A percentile compares a stretch with the other conserved stretches of the same genome.
Evolutionary conservation across 345 rosid species (phyloP).

Genomic region (Euphorbia tirucalli): DNA sequence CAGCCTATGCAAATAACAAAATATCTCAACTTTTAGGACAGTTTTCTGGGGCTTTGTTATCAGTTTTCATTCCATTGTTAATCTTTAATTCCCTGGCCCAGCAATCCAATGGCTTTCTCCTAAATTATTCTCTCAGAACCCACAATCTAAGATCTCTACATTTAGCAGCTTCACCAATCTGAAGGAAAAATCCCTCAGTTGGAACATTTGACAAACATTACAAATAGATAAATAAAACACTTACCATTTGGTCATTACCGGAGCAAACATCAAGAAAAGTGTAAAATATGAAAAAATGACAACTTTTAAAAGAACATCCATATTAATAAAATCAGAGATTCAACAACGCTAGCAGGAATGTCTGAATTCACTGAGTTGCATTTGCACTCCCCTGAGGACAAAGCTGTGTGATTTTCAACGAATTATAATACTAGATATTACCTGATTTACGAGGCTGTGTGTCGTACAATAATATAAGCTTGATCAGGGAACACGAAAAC

Average conservation of each 20-base stretch:
- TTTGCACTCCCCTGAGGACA: too few relatives aligned
- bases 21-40: not conserved
- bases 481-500: not conserved
- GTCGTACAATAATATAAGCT: not conserved
- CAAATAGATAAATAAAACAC: too few relatives aligned
- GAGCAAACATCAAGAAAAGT: too few relatives aligned
- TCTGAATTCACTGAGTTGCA: too few relatives aligned
- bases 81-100: not conserved
- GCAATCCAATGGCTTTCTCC: not conserved
- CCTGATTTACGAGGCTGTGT: not conserved
- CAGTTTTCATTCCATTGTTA: not conserved
- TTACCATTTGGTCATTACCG: too few relatives aligned
- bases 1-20: not conserved
- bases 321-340: not conserved
- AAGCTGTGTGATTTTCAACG: too few relatives aligned
- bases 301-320: too few relatives aligned
- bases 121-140: not conserved
- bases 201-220: not conserved
- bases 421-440: too few relatives aligned
- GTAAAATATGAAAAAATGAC: too few relatives aligned
- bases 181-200: not conserved
- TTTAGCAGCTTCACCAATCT: not conserved
- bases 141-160: not conserved
- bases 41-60: not conserved
- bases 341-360: not conserved